Base-by-base conservation (phyloP, 345 rosid species). In the Noccaea caerulescens region DNA sequence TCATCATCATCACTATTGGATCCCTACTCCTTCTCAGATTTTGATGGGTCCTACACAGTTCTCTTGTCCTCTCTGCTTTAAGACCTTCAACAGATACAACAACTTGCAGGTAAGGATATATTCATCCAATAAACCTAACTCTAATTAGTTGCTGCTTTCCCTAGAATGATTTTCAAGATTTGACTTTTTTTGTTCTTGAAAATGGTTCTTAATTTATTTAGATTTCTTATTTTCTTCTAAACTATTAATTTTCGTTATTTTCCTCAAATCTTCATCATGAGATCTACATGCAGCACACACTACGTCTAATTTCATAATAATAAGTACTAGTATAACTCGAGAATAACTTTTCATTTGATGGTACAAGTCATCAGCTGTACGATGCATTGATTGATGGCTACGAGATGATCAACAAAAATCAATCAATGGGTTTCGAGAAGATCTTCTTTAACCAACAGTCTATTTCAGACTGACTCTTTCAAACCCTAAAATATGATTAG, bases 31-130 rank as follows among this genome's bases (percentile, higher is more conserved):
- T 58, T 77, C 98, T 63, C 99, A 95, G 81, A 95, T 95, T 79
- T 83, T 92, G 41, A 87, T 95, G 77, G 99, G 99, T 50, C 99
- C 98, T 36, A 90, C 97, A 1, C 99, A 95, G 81, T 95, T 92
- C 78, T 87, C 99, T 42, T 95, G 99, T 58, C 98, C 99, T 57
- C 89, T 95, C 61, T 95, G 98, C 86, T 90, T 86, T 89, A 95
- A 95, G 82, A 90, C 97, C 77, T 95, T 95, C 92, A 95, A 95
- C 81, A 82, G 99, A 84, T 95, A 95, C 88, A 92, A 92, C 82
- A 95, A 92, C 89, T 92, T 95, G 98, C 98, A 95, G 93, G 99
- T 92, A 78, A 71, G 16, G 12, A 14, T 61, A 60, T 58, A 46
- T 60, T 51, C 60, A 53, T 45, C 42, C 58, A 53, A 68, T 75